These are phyloP conservation scores for Coprinellus micaceus DNA, from an alignment of 768 basidiomycete species.

Conservation along the genomic window DNA sequence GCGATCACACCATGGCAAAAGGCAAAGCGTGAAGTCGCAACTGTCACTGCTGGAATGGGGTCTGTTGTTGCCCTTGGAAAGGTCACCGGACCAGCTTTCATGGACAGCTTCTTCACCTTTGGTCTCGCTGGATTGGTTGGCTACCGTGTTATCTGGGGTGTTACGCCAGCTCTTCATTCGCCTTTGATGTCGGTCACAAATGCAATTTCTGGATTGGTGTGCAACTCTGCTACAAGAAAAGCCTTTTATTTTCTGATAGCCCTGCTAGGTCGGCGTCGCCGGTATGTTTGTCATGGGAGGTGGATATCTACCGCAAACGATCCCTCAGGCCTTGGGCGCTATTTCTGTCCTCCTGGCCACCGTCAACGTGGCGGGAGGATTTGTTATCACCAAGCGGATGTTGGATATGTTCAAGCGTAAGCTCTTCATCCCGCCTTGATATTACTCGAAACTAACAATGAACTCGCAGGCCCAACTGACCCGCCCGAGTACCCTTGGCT, in stretches of 20 bases:
- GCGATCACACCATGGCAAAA: slow-evolving; percentile 88
- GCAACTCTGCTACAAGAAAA: slow-evolving; percentile 7
- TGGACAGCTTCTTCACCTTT: slow-evolving; percentile 87
- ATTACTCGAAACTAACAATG: not conserved
- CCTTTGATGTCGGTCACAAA: slow-evolving; percentile 91
- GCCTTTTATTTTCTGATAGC: not conserved
- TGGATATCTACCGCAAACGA: slow-evolving; percentile 74
- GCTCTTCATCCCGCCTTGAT: slow-evolving; percentile 12
- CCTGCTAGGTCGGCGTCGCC: slow-evolving; percentile 62
- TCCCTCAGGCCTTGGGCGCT: slow-evolving; percentile 78
- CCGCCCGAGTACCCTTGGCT: slow-evolving; percentile 87
- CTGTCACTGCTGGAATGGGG: slow-evolving; percentile 76
- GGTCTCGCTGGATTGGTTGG: slow-evolving; percentile 84
- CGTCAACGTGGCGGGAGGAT: slow-evolving; percentile 85
- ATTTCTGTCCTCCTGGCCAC: slow-evolving; percentile 83
- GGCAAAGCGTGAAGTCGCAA: slow-evolving; percentile 66
- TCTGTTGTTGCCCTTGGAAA: slow-evolving; percentile 71
- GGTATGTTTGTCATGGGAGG: slow-evolving; percentile 92
- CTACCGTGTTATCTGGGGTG: slow-evolving; percentile 80
- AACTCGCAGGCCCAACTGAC: slow-evolving; percentile 61
- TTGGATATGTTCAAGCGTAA: slow-evolving; percentile 88
- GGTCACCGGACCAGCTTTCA: slow-evolving; percentile 75
- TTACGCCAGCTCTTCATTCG: slow-evolving; percentile 83
- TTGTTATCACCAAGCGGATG: slow-evolving; percentile 89
- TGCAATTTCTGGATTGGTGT: slow-evolving; percentile 70